These are phyloP conservation scores for Myxozyma sirexii DNA, from an alignment of 805 yeast genomes.

Conservation along the genomic window DNA sequence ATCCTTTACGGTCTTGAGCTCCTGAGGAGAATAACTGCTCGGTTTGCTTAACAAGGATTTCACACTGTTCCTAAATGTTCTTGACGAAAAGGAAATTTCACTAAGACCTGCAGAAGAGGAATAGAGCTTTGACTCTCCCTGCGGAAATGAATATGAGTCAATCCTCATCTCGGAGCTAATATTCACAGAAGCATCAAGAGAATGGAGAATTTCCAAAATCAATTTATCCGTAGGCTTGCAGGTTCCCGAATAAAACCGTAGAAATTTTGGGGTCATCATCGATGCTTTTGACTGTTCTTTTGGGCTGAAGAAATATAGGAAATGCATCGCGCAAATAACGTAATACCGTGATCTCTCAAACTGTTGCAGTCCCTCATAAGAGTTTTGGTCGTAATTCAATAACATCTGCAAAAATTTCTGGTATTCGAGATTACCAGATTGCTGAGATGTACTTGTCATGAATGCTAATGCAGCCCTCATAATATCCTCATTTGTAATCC, in stretches of 20 bases:
- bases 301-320: slow-evolving; percentile 54
- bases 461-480: slow-evolving; percentile 50
- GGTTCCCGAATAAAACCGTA: slow-evolving; percentile 66
- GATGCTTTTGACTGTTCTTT: slow-evolving; percentile 50
- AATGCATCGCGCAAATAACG: slow-evolving; percentile 52
- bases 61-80: slow-evolving; percentile 16
- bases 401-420: slow-evolving; percentile 65
- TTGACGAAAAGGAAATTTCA: slow-evolving; percentile 4
- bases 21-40: slow-evolving; percentile 57
- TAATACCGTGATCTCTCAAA: neutral
- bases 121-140: neutral
- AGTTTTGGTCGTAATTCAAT: slow-evolving; percentile 53
- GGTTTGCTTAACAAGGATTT: slow-evolving; percentile 52
- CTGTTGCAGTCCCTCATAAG: neutral
- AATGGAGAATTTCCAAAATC: slow-evolving; percentile 56
- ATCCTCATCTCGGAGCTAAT: slow-evolving; percentile 1
- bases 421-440: slow-evolving; percentile 43
- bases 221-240: slow-evolving; percentile 61
- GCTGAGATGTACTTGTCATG: neutral
- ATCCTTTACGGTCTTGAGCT: neutral
- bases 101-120: neutral
- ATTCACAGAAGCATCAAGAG: slow-evolving; percentile 56
- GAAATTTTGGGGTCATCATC: slow-evolving; percentile 52
- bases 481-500: slow-evolving; percentile 50
- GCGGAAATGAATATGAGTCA: slow-evolving; percentile 2